Conservation (phyloP, 805 yeast species). For the Nematodospora valgi region DNA sequence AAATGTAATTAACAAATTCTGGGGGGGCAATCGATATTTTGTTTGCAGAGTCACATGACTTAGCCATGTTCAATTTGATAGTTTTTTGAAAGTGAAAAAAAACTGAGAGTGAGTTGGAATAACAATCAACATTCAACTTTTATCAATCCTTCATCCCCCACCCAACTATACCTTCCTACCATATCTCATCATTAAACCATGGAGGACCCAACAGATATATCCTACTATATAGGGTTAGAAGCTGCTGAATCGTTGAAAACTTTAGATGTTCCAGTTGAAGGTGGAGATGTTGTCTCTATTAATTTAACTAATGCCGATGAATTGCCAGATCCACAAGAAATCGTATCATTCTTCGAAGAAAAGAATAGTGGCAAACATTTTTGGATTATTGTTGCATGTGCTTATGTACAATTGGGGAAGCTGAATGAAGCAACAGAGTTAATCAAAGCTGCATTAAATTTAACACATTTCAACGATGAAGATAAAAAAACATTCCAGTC, state of each 20-base stretch:
- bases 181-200: too few relatives aligned
- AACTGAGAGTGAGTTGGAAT: too few relatives aligned
- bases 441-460: conserved; percentile 55
- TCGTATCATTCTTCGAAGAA: conserved; percentile 71
- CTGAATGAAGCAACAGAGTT: conserved; percentile 62
- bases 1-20: too few relatives aligned
- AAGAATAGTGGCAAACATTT: conserved; percentile 73
- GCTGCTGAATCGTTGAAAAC: conserved; percentile 25
- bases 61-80: too few relatives aligned
- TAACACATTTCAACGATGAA: conserved; percentile 28
- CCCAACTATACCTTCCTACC: too few relatives aligned
- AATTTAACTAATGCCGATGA: conserved; percentile 63
- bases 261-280: conserved; percentile 71
- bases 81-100: too few relatives aligned
- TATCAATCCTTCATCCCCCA: too few relatives aligned
- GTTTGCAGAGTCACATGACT: too few relatives aligned
- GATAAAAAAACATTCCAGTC: conserved; percentile 55
- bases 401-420: conserved; percentile 64
- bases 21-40: too few relatives aligned
- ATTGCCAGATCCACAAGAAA: conserved; percentile 83
- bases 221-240: conserved; percentile 34
- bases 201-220: conserved; percentile 20
- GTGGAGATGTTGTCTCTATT: conserved; percentile 75
- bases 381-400: conserved; percentile 83
- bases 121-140: too few relatives aligned